phyloP scores from a whole-genome alignment of 257 asterid species.

The Solanum bulbocastanum region DNA sequence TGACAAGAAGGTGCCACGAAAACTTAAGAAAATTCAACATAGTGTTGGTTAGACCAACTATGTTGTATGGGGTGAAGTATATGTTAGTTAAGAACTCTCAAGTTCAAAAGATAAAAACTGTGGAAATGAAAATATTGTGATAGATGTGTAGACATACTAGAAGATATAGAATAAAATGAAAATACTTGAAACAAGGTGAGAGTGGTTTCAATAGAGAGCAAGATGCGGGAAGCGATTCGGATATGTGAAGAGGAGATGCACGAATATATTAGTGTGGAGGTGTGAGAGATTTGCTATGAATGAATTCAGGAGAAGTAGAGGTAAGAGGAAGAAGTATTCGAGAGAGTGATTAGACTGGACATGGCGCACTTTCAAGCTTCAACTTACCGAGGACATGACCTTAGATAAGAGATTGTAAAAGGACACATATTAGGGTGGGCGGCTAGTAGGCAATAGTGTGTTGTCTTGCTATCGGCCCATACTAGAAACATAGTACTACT shows the following conservation, averaged over 20 bases:
- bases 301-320: not conserved
- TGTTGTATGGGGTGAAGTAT: not conserved
- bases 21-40: not conserved
- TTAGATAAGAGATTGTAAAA: not conserved
- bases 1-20: not conserved
- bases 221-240: not conserved
- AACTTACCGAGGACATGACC: not conserved
- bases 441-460: not conserved
- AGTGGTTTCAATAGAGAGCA: not conserved
- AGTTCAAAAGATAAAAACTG: not conserved
- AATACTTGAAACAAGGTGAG: not conserved
- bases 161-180: not conserved
- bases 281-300: not conserved
- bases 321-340: not conserved
- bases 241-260: not conserved
- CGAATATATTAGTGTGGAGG: rapidly evolving
- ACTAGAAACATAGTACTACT: too few relatives aligned
- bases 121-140: not conserved
- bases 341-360: not conserved
- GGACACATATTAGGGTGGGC: not conserved
- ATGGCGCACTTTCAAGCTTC: not conserved
- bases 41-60: not conserved
- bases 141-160: not conserved
- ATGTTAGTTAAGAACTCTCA: not conserved
- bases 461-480: not conserved